These are phyloP conservation scores for Euphorbia celastroides DNA, from an alignment of 441 rosid genomes.

Conservation along the genomic window DNA sequence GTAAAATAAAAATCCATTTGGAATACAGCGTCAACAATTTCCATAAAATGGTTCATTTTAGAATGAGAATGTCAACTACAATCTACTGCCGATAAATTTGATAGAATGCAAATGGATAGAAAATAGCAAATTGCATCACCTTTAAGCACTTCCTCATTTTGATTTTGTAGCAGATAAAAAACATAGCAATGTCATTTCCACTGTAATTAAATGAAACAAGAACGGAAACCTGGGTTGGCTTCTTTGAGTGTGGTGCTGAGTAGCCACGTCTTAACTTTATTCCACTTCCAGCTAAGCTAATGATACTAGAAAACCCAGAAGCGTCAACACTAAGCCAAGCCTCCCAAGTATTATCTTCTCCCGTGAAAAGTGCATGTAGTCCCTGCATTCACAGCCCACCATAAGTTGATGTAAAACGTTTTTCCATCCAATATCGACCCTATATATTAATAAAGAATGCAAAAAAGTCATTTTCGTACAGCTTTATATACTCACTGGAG, in stretches of 20 bases:
- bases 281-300: slow-evolving; percentile 64
- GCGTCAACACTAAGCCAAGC: slow-evolving; percentile 89
- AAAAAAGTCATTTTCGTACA: slow-evolving; percentile 7
- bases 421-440: slow-evolving; percentile 10
- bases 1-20: not conserved
- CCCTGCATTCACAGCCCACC: slow-evolving; percentile 46
- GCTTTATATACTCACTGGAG: slow-evolving; percentile 50
- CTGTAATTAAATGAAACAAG: slow-evolving; percentile 6
- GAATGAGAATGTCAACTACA: not conserved
- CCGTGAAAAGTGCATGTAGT: slow-evolving; percentile 87
- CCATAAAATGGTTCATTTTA: not conserved
- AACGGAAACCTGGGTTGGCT: slow-evolving; percentile 76
- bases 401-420: slow-evolving; percentile 14
- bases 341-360: slow-evolving; percentile 98
- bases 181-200: not conserved
- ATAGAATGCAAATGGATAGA: not conserved
- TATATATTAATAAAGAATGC: slow-evolving; percentile 9
- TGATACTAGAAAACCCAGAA: slow-evolving; percentile 63
- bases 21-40: not conserved
- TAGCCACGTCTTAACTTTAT: slow-evolving; percentile 93
- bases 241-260: slow-evolving; percentile 56
- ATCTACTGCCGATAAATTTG: not conserved
- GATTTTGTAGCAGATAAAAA: not conserved
- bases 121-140: not conserved
- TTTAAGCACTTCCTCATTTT: not conserved